Percentiles rank a stretch among this genome's conserved stretches.
Evolutionary conservation across 2,329 filamentous ascomycete genomes (phyloP).

Genomic region (Lecanicillium sp.): DNA sequence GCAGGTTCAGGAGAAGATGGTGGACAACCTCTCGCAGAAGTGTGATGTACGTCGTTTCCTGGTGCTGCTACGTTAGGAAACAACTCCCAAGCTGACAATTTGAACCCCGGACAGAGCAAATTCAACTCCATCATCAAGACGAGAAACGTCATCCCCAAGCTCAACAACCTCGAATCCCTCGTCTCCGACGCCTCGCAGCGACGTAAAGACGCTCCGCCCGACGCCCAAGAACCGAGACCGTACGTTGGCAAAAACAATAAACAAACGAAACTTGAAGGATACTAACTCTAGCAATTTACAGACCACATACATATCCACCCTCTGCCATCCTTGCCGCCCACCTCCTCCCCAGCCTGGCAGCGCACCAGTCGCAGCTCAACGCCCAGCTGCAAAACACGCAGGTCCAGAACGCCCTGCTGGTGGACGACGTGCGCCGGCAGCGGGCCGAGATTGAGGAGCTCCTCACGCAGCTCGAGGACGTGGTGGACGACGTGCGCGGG

Average conservation of each 20-base stretch:
- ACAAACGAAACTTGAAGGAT: neutral
- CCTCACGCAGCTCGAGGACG: constrained; percentile 39
- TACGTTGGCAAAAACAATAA: constrained; percentile 23
- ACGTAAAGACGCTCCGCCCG: constrained; percentile 20
- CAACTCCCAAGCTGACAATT: no score
- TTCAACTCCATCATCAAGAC: constrained; percentile 47
- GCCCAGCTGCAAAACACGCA: constrained; percentile 49
- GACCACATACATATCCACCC: constrained; percentile 50
- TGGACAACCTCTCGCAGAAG: constrained; percentile 44
- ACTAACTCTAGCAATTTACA: constrained; percentile 14
- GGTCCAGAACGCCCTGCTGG: constrained; percentile 47
- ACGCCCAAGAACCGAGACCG: constrained; percentile 33
- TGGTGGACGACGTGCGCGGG: constrained; percentile 45
- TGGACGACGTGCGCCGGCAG: constrained; percentile 43
- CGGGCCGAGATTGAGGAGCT: constrained; percentile 46
- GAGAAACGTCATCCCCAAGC: constrained; percentile 44
- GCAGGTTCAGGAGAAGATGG: constrained; percentile 51
- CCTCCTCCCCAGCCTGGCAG: constrained; percentile 41
- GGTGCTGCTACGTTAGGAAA: no score
- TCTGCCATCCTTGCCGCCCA: constrained; percentile 46
- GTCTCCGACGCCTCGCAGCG: constrained; percentile 40
- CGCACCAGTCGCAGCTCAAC: constrained; percentile 49
- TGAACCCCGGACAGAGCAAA: no score
- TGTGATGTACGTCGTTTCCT: constrained; percentile 34
- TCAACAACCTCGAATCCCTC: constrained; percentile 53